Base-by-base conservation (phyloP, 176 grass and related monocot species). In the Carex kokanica region DNA sequence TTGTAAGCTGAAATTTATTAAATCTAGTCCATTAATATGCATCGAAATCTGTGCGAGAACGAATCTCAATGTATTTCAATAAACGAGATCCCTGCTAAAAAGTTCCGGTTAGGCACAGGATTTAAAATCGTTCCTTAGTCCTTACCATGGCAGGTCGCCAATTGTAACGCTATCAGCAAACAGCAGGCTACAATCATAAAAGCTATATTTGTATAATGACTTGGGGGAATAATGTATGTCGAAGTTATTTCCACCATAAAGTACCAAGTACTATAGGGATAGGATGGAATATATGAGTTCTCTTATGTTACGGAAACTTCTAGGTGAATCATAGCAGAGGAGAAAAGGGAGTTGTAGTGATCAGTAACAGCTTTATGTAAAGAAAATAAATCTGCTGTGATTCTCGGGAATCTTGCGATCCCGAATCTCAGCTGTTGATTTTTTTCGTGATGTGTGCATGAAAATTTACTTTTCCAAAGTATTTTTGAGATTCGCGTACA, bases 121-220 rank as follows among this genome's bases (percentile, higher is more conserved):
- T 49, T 12, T 49, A 11, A 49, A 11, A 73, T 49, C 11, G 8
- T 72, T 20, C 2, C 41, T 40, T 69, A 38, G 1, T 34, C 2
- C 24, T 29, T 64, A 47, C 40, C 41, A 43, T 43, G 41, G 21
- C 54, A 32, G 49, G 21, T 74, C 13, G 15, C 47, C 4, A 56
- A 32, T 51, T 51, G 73, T 31, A 32, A 25, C 24, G 51, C 25
- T 78, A 56, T 78, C 24, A 78, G 51, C 45, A 78, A 56, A 56
- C 24, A 78, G 51, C 45, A 78, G 56, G 51, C 2, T 56, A 78
- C 67, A 45, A 71, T 78, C 73, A 78, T 78, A 31, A 18, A 55
- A 14, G 2, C 47, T 77, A 51, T 74, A 27, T 8, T 14, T 18
- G 31, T 56, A 56, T 56, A 15, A 55, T 77, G 49, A 77, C 49